Percentiles rank a stretch among this genome's conserved stretches.
Evolutionary conservation across 306 rosid species (phyloP).

Genomic region (Dalbergia oliveri): DNA sequence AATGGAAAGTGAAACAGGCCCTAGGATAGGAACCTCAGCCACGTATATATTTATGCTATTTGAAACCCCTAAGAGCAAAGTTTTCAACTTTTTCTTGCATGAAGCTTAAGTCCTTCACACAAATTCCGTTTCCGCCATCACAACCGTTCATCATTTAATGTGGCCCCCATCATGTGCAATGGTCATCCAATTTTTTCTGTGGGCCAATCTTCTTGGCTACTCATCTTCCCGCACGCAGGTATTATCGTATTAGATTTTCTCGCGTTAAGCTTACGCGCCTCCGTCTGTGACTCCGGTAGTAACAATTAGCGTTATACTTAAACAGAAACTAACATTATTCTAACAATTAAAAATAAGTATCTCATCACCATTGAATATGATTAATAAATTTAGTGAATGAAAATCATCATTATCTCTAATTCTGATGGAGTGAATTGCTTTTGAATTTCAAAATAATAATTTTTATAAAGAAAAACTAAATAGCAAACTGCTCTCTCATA

Average conservation of each 20-base stretch:
- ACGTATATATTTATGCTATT: neutral
- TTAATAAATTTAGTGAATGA: too few relatives aligned
- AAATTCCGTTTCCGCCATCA: slow-evolving; percentile 33
- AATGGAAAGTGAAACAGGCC: too few relatives aligned
- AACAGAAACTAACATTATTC: too few relatives aligned
- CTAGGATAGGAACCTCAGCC: neutral
- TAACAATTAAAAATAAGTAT: too few relatives aligned
- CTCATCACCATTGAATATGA: too few relatives aligned
- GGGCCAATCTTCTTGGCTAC: slow-evolving; percentile 49
- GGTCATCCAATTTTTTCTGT: slow-evolving; percentile 35
- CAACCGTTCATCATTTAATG: slow-evolving; percentile 41
- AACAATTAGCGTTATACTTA: neutral
- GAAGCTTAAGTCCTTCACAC: slow-evolving; percentile 18
- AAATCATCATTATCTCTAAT: too few relatives aligned
- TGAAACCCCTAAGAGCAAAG: neutral
- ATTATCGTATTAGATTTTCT: neutral
- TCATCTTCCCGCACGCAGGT: slow-evolving; percentile 31
- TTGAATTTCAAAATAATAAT: too few relatives aligned
- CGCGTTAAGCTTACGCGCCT: slow-evolving; percentile 28
- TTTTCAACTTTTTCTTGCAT: slow-evolving; percentile 31
- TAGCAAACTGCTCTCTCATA: too few relatives aligned
- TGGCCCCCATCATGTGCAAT: slow-evolving; percentile 44
- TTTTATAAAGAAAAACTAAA: too few relatives aligned
- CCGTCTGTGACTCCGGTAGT: neutral
- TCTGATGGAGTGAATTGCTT: too few relatives aligned